A percentile compares a stretch with the other conserved stretches of the same genome.
Evolutionary conservation across 2,329 filamentous ascomycete species (phyloP).

Genomic region (Clonostachys chloroleuca): DNA sequence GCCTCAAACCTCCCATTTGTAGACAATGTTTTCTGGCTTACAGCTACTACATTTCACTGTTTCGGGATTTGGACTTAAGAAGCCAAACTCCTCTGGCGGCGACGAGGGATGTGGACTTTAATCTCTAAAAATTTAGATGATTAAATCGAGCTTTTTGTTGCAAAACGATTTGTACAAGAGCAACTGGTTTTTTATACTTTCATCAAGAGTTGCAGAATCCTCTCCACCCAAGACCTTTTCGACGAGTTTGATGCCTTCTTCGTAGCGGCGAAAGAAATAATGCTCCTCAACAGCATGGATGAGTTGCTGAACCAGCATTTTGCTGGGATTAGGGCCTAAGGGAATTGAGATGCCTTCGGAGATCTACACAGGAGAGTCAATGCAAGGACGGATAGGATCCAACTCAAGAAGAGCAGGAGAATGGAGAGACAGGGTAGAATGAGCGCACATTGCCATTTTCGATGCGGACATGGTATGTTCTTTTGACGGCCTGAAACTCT

Average conservation of each 20-base stretch:
- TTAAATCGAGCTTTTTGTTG: no score
- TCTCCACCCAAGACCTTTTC: conserved; percentile 18
- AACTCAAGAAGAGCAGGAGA: conserved; percentile 1
- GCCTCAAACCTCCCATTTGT: no score
- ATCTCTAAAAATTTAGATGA: background rate
- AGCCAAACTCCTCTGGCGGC: background rate
- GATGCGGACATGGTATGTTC: conserved; percentile 38
- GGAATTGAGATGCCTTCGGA: conserved; percentile 36
- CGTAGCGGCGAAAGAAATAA: conserved; percentile 46
- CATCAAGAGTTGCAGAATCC: background rate
- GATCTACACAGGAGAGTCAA: conserved; percentile 27
- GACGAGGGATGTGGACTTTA: background rate
- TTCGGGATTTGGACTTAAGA: no score
- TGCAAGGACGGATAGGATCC: background rate
- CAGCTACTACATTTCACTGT: no score
- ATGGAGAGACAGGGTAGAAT: no score
- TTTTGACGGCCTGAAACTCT: conserved; percentile 40
- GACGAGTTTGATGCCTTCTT: conserved; percentile 37
- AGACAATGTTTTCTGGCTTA: no score
- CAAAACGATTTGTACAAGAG: no score
- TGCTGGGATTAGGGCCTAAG: conserved; percentile 26
- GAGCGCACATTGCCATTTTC: conserved; percentile 48
- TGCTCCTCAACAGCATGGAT: conserved; percentile 54
- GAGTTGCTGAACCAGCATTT: conserved; percentile 43
- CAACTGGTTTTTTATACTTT: background rate